Evolutionary conservation across 176 grass and related monocot genomes (phyloP), one percentile per base, ranked within the genome.

Genomic region (Lolium perenne): DNA sequence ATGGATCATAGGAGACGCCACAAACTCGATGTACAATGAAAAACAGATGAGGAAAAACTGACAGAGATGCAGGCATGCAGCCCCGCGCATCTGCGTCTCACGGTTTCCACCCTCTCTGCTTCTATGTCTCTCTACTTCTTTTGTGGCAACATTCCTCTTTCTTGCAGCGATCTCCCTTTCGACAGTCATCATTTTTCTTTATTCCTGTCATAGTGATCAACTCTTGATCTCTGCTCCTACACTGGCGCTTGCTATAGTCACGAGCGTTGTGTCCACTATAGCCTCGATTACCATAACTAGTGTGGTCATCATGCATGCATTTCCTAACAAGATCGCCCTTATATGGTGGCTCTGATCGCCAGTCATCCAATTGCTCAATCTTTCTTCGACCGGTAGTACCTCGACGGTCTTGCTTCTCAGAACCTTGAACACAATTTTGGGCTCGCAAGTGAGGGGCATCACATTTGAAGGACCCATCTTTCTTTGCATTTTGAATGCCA

Each of bases 391-490:
- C 86, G 29, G 29, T 29, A 49, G 57, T 48, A 71, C 62, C 73
- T 76, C 53, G 64, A 1, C 15, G 11, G 60, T 61, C 87, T 86
- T 77, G 68, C 51, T 38, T 58, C 23, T 86, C 29, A 29, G 40
- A 14, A 43, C 40, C 76, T 47, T 90, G 71, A 46, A 85, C 86
- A 9, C 90, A 90, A 46, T 95, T 91, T 55, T 41, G 86, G n/a
- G 91, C 90, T 63, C 83, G 70, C 65, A 94, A 88, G 73, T 92
- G 91, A 55, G 86, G 65, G 13, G 93, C 90, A 38, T 92, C 91
- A 84, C 91, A 89, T 74, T 95, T 95, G 86, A 89, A 89, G 80
- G 93, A 98, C 41, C 91, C 93, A 82, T 93, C 96, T 95, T 86
- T 92, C 74, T 60, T 84, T 64, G 75, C 68, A 90, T 88, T 93